Percentiles rank a stretch among this genome's conserved stretches.
These are phyloP conservation scores for Sanghuangporus sanghuang DNA, from an alignment of 1,284 basidiomycete genomes.

Conservation along the genomic window DNA sequence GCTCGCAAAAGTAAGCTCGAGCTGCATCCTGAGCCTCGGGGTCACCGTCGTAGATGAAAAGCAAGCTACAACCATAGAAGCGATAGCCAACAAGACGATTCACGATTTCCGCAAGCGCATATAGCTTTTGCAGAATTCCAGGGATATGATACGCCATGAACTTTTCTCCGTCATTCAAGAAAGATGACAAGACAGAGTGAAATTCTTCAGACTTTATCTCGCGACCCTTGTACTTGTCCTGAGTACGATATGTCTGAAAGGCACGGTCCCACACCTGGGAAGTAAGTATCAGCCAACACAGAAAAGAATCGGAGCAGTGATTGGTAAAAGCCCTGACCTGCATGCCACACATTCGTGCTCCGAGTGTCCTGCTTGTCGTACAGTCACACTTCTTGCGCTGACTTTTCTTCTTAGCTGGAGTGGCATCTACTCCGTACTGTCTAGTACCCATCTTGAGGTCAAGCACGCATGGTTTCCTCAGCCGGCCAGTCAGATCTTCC, in stretches of 20 bases:
- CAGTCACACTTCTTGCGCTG: conserved; percentile 98
- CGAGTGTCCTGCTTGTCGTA: conserved; percentile 88
- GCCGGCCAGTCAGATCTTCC: conserved; percentile 95
- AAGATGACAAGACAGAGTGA: conserved; percentile 73
- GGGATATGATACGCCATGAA: conserved; percentile 93
- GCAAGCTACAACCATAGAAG: conserved; percentile 96
- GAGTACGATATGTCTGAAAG: conserved; percentile 80
- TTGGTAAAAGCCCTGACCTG: conserved; percentile 62
- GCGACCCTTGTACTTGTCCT: conserved; percentile 96
- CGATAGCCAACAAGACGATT: conserved; percentile 86
- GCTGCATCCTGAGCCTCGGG: conserved; percentile 78
- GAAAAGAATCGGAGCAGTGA: conserved; percentile 10
- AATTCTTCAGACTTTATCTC: conserved; percentile 87
- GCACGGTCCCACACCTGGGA: conserved; percentile 84
- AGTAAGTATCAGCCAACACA: neutral
- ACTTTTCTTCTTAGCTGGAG: conserved; percentile 89
- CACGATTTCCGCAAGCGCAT: conserved; percentile 90
- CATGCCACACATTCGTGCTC: conserved; percentile 97
- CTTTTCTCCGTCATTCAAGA: conserved; percentile 81
- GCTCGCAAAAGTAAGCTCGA: conserved; percentile 53
- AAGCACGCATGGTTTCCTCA: conserved; percentile 92
- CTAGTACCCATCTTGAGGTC: conserved; percentile 99
- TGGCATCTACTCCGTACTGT: conserved; percentile 97
- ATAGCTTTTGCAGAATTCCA: conserved; percentile 84
- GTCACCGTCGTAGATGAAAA: conserved; percentile 98